Base-by-base conservation (phyloP, 768 basidiomycete genomes). In the Leccinum longicurvipes region DNA sequence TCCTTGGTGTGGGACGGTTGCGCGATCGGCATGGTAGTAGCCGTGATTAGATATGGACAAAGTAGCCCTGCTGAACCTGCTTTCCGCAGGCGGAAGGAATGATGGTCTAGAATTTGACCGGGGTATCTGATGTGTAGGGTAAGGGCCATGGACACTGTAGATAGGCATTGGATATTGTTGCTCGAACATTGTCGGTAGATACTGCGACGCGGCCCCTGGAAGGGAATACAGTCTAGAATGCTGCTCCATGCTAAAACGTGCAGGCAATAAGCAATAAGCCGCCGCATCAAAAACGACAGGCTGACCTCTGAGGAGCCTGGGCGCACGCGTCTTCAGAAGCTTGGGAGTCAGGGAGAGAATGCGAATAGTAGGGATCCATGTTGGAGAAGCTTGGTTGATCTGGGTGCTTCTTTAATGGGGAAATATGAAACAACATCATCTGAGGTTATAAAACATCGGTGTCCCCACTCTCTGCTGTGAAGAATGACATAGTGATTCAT, bases 371-470 rank as follows among this genome's bases (percentile, higher is more conserved):
- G 51, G 58, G 28, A 41, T 51, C 7, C 65, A 67, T 67, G 47
- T 47, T 28, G 64, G 50, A 60, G 48, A 56, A 60, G 58, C 49
- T n/a, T n/a, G n/a, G 50, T 46, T 53, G 45, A 54, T 39, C 53
- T 53, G 56, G 53, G 44, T 50, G 59, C 61, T 60, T 59, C 59
- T 59, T 56, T 64, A 65, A 67, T 64, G 59, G 56, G 46, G 50
- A 59, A 50, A 28, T 34, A 53, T 64, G 56, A 56, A 57, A 31
- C 34, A 51, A 51, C 34, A 54, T 56, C 56, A 50, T 31, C 51
- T 27, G 55, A 51, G 56, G 47, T 47, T 66, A 66, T 68, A 61
- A 68, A 44, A 54, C 54, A 28, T 57, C 64, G 53, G 55, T 6
- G 56, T 47, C 47, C 51, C 19, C 64, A 36, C 61, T n/a, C 46